Evolutionary conservation across 2,329 filamentous ascomycete species (phyloP).

Genomic region (Cryphonectria naterciae): DNA sequence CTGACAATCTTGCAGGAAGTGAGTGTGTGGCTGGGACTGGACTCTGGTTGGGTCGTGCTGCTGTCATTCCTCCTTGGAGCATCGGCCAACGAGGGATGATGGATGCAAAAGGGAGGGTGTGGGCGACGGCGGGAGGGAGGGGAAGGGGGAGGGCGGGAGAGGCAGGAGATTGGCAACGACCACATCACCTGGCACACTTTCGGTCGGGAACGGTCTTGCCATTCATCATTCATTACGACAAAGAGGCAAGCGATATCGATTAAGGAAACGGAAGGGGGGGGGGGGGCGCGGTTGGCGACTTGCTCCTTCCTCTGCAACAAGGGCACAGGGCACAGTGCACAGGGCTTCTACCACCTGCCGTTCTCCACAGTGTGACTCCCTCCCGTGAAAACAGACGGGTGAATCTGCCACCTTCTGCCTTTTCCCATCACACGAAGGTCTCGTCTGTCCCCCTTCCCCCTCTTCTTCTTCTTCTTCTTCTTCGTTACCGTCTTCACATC

Average conservation of each 20-base stretch:
- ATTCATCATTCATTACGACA: background rate
- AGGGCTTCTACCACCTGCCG: background rate
- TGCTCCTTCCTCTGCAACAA: background rate
- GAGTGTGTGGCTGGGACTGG: background rate
- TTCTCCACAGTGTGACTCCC: background rate
- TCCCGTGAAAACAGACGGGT: background rate
- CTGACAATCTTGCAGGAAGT: background rate
- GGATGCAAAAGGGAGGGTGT: background rate
- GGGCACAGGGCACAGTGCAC: conserved; percentile 2
- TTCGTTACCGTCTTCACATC: background rate
- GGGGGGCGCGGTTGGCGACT: background rate
- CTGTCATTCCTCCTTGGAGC: background rate
- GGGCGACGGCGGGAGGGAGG: too few species aligned
- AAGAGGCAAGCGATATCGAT: background rate
- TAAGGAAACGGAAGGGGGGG: background rate
- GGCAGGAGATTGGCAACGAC: background rate
- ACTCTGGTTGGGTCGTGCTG: background rate
- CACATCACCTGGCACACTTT: conserved; percentile 5
- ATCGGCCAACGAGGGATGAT: background rate
- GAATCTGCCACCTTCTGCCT: conserved; percentile 6
- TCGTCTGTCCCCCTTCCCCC: background rate
- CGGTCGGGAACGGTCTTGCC: background rate
- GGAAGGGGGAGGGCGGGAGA: background rate
- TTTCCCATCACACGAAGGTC: background rate
- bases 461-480: background rate